Evolutionary conservation across 371 early-diverging fungal genomes (phyloP).

Genomic region (Syncephalis fuscata): DNA sequence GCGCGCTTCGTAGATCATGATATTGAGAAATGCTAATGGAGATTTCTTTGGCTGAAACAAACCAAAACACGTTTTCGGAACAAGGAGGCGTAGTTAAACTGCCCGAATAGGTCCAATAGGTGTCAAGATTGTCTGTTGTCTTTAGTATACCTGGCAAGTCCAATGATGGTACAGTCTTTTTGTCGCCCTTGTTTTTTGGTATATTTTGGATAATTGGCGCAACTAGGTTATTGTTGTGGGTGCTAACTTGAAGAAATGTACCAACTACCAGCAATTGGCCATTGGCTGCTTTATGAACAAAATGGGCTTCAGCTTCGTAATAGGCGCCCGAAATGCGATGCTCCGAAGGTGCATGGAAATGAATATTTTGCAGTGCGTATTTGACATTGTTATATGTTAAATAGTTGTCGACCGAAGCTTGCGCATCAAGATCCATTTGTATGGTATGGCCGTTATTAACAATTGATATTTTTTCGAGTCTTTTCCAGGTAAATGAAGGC

Average conservation of each 20-base stretch:
- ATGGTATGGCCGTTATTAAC: slow-evolving; percentile 12
- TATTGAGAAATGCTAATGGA: slow-evolving; percentile 12
- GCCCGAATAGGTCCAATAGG: slow-evolving; percentile 18
- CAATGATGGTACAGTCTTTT: slow-evolving; percentile 10
- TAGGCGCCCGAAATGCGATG: slow-evolving; percentile 16
- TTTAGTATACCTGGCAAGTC: slow-evolving; percentile 9
- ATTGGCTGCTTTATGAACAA: slow-evolving; percentile 13
- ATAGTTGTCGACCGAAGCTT: slow-evolving; percentile 2
- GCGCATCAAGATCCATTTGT: slow-evolving; percentile 8
- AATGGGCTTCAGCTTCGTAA: slow-evolving; percentile 20
- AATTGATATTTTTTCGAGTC: slow-evolving; percentile 3
- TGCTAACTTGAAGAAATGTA: no score
- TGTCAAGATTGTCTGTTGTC: slow-evolving; percentile 3
- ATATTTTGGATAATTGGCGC: neutral
- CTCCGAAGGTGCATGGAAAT: slow-evolving; percentile 28
- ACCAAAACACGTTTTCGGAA: slow-evolving; percentile 22
- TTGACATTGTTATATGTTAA: slow-evolving; percentile 6
- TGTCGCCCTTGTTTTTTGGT: neutral
- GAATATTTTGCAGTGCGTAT: slow-evolving; percentile 17
- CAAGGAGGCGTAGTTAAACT: slow-evolving; percentile 28
- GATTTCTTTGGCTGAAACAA: slow-evolving; percentile 12
- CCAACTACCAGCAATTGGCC: no score
- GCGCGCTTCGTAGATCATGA: slow-evolving; percentile 9
- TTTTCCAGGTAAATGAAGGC: slow-evolving; percentile 1
- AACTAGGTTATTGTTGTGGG: no score